A percentile compares a stretch with the other conserved stretches of the same genome.
Conservation (phyloP, 1,284 basidiomycete species). For the Anthracocystis panici-leucophaei region DNA sequence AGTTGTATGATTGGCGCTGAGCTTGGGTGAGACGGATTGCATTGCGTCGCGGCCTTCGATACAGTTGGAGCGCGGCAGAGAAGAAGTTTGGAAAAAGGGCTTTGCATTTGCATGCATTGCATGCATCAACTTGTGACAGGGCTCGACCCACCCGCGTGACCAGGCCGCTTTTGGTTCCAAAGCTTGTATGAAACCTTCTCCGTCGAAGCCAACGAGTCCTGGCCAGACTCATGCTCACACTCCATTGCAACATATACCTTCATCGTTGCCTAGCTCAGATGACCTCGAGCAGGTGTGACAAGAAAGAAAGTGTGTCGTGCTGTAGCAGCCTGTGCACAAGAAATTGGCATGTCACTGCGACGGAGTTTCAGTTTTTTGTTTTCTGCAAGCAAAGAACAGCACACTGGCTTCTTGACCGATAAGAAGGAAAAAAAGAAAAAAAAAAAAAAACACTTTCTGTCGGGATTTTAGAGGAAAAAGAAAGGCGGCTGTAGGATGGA, state of each 20-base stretch:
- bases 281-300: not conserved
- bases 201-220: too few relatives aligned
- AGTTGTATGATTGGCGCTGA: conserved; percentile 14
- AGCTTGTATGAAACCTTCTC: not conserved
- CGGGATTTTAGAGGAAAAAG: not conserved
- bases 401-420: too few relatives aligned
- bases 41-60: not conserved
- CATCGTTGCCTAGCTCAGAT: not conserved
- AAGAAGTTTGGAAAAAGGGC: not conserved
- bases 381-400: not conserved
- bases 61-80: conserved; percentile 5
- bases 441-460: not conserved
- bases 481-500: not conserved
- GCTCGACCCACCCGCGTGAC: conserved; percentile 25
- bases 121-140: conserved; percentile 1
- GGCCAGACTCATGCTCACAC: not conserved
- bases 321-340: not conserved
- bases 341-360: conserved; percentile 1
- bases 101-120: not conserved
- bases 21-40: not conserved
- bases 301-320: not conserved
- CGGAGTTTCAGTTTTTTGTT: conserved; percentile 14
- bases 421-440: not conserved
- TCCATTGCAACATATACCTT: not conserved
- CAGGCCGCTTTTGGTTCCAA: not conserved